phyloP scores from a whole-genome alignment of 139 green algal species.

The Coccomyxa sp. region DNA sequence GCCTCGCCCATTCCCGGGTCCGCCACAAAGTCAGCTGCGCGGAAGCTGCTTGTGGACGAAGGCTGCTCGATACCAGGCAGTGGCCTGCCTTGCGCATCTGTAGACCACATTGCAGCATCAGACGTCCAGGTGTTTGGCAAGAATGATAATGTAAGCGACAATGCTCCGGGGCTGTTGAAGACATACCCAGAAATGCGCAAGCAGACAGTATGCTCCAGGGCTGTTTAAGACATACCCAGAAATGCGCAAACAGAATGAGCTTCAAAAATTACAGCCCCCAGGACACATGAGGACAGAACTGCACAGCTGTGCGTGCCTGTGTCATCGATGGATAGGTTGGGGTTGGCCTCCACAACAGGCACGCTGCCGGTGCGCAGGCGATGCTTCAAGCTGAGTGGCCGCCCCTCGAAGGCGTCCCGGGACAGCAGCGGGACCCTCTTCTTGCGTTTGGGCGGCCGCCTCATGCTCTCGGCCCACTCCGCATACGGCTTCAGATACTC shows the following conservation, averaged over 20 bases:
- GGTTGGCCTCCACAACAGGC: conserved; percentile 1
- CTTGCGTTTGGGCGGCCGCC: background rate
- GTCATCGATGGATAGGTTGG: background rate
- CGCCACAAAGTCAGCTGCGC: background rate
- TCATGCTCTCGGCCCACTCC: background rate
- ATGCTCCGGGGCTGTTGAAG: background rate
- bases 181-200: background rate
- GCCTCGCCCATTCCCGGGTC: background rate
- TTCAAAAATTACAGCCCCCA: background rate
- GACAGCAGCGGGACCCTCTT: background rate
- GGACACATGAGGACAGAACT: background rate
- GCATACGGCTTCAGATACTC: background rate
- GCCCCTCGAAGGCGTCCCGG: background rate
- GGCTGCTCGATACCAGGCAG: background rate
- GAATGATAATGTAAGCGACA: background rate
- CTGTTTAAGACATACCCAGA: background rate
- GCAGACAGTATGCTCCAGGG: background rate
- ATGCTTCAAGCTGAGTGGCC: background rate
- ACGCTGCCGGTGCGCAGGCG: background rate
- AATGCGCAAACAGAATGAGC: background rate
- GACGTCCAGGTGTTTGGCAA: background rate
- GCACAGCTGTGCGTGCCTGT: background rate
- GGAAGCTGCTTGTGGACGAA: background rate
- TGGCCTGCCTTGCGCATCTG: background rate
- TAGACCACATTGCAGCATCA: background rate